These are phyloP conservation scores for Fusarium subtropicale DNA, from an alignment of 2,329 filamentous ascomycete species.

Conservation along the genomic window DNA sequence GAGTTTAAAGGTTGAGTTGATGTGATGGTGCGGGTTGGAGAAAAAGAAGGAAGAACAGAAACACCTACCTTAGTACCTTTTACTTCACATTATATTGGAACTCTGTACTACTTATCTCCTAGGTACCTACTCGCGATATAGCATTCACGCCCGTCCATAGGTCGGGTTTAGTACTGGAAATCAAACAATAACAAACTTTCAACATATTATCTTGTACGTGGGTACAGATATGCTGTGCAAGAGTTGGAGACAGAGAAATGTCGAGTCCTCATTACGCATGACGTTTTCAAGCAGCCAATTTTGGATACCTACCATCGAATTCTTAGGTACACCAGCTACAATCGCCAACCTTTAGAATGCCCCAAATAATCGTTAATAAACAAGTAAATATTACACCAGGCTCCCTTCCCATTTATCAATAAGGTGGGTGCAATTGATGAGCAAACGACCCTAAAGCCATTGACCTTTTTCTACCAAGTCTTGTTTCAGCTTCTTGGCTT, in stretches of 20 bases:
- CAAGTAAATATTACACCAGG: not conserved
- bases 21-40: slow-evolving; percentile 4
- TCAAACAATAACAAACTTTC: not conserved
- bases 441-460: not conserved
- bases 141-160: not conserved
- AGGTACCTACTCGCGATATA: not conserved
- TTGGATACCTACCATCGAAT: not conserved
- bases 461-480: not conserved
- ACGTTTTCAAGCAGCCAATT: not conserved
- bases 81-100: not conserved
- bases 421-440: not conserved
- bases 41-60: not conserved
- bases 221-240: not conserved
- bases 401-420: not conserved
- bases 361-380: not conserved
- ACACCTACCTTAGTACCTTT: not conserved
- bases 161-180: not conserved
- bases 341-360: not conserved
- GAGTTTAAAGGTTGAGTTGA: not conserved
- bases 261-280: not conserved
- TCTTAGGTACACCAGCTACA: not conserved
- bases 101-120: not conserved
- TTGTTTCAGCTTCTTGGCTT: slow-evolving; percentile 2
- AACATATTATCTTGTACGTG: not conserved
- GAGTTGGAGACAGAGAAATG: not conserved